Evolutionary conservation across 2,329 filamentous ascomycete genomes (phyloP).

Genomic region (Zopfia rhizophila): DNA sequence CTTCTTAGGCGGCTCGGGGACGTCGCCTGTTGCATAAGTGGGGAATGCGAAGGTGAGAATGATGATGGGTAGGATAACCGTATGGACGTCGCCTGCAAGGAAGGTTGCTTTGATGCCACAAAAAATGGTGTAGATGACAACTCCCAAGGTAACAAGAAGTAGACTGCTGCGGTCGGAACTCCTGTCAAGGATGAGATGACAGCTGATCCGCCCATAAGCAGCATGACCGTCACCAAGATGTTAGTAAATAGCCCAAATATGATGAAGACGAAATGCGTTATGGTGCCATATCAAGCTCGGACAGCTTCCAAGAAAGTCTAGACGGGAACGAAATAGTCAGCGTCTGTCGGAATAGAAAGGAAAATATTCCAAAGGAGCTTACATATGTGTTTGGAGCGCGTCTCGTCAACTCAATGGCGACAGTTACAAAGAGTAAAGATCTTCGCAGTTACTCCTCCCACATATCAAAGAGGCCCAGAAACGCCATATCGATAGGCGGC

Average conservation of each 20-base stretch:
- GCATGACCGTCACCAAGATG: constrained; percentile 89
- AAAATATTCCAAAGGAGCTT: constrained; percentile 6
- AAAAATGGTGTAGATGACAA: constrained; percentile 80
- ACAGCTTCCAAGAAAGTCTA: constrained; percentile 87
- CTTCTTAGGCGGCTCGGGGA: constrained; percentile 76
- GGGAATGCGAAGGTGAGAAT: constrained; percentile 87
- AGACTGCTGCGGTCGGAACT: constrained; percentile 80
- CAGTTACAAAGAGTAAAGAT: constrained; percentile 42
- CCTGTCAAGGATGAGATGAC: constrained; percentile 66
- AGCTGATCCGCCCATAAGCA: constrained; percentile 83
- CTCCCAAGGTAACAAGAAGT: constrained; percentile 85
- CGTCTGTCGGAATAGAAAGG: not conserved
- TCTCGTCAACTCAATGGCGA: constrained; percentile 46
- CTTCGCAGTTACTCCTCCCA: constrained; percentile 44
- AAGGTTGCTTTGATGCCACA: constrained; percentile 77
- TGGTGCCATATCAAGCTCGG: constrained; percentile 79
- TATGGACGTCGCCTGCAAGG: constrained; percentile 86
- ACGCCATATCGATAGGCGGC: constrained; percentile 49
- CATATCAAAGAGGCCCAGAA: constrained; percentile 47
- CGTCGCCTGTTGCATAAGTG: constrained; percentile 77
- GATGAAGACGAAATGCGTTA: constrained; percentile 81
- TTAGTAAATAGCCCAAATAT: constrained; percentile 83
- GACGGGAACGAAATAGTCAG: constrained; percentile 56
- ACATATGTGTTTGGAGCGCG: constrained; percentile 46
- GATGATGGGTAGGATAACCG: constrained; percentile 83